Conservation (phyloP, 2,329 filamentous ascomycete species). For the Talaromyces marneffei region DNA sequence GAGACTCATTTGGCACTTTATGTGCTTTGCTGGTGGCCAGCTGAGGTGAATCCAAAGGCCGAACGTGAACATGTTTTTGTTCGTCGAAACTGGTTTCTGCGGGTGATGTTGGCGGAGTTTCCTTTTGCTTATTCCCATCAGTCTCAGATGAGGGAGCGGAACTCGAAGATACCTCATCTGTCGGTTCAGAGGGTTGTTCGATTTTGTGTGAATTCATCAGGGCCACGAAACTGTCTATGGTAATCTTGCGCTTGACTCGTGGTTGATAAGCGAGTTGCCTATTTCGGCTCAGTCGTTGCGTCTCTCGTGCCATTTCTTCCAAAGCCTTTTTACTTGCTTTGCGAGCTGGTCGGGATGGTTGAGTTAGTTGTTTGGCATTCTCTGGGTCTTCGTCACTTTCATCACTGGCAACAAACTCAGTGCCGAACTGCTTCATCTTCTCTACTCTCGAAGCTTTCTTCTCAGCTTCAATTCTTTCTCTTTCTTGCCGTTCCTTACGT, state of each 20-base stretch:
- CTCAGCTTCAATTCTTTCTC: slow-evolving; percentile 52
- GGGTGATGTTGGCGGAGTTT: slow-evolving; percentile 68
- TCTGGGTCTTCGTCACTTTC: slow-evolving; percentile 56
- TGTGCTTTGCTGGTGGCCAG: slow-evolving; percentile 7
- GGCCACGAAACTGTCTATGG: slow-evolving; percentile 74
- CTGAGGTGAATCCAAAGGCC: neutral
- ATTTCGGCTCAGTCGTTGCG: slow-evolving; percentile 80
- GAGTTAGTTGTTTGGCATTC: slow-evolving; percentile 62
- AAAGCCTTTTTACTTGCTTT: slow-evolving; percentile 93
- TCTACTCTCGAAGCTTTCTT: slow-evolving; percentile 33
- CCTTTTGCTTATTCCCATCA: slow-evolving; percentile 41
- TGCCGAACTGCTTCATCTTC: slow-evolving; percentile 29
- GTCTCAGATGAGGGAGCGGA: slow-evolving; percentile 46
- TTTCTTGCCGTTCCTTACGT: slow-evolving; percentile 62
- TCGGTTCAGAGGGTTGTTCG: slow-evolving; percentile 21
- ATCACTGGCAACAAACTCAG: slow-evolving; percentile 43
- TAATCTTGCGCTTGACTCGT: slow-evolving; percentile 85
- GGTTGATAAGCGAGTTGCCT: slow-evolving; percentile 89
- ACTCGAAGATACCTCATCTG: slow-evolving; percentile 41
- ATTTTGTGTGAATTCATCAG: slow-evolving; percentile 62
- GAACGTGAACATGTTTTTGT: neutral
- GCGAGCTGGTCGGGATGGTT: slow-evolving; percentile 60
- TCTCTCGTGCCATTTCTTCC: slow-evolving; percentile 92
- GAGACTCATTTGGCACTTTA: slow-evolving; percentile 25
- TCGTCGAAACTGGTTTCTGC: slow-evolving; percentile 23